phyloP scores from a whole-genome alignment of 2,329 filamentous ascomycete species.

The Sporothrix brunneoviolacea region DNA sequence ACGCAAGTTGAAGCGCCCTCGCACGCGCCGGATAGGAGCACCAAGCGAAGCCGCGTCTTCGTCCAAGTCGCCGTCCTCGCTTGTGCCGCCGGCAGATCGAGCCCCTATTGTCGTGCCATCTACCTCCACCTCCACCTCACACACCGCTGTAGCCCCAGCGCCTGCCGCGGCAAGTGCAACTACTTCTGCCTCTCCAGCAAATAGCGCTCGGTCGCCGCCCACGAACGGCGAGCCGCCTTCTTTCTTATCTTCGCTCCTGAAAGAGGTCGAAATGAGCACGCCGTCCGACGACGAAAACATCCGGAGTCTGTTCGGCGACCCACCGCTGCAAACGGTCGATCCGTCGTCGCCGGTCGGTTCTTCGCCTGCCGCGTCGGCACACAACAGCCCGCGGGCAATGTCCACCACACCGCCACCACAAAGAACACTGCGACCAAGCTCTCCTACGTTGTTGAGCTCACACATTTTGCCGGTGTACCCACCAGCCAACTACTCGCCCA shows the following conservation, averaged over 20 bases:
- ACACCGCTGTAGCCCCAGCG: background rate
- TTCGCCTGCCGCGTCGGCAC: conserved; percentile 60
- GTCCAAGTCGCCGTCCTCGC: conserved; percentile 18
- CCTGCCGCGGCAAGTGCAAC: background rate
- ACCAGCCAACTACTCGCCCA: conserved; percentile 67
- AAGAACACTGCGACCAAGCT: conserved; percentile 52
- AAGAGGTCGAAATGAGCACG: conserved; percentile 70
- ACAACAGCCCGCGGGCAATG: conserved; percentile 60
- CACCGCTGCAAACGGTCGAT: conserved; percentile 21
- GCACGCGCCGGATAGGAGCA: conserved; percentile 60
- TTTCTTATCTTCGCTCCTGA: conserved; percentile 78
- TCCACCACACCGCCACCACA: conserved; percentile 64
- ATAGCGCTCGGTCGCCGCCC: background rate
- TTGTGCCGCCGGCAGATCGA: conserved; percentile 3
- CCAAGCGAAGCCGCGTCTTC: conserved; percentile 39
- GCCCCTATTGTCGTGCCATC: background rate
- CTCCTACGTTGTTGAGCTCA: conserved; percentile 61
- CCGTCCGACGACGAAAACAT: conserved; percentile 51
- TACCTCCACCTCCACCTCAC: background rate
- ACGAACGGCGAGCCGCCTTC: conserved; percentile 53
- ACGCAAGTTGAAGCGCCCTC: conserved; percentile 79
- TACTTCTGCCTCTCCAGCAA: background rate
- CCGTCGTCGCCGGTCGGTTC: conserved; percentile 32
- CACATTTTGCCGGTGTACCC: conserved; percentile 68
- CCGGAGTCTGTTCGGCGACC: conserved; percentile 31